Evolutionary conservation across 495 filamentous ascomycete species (phyloP).

Genomic region (Platismatia glauca): DNA sequence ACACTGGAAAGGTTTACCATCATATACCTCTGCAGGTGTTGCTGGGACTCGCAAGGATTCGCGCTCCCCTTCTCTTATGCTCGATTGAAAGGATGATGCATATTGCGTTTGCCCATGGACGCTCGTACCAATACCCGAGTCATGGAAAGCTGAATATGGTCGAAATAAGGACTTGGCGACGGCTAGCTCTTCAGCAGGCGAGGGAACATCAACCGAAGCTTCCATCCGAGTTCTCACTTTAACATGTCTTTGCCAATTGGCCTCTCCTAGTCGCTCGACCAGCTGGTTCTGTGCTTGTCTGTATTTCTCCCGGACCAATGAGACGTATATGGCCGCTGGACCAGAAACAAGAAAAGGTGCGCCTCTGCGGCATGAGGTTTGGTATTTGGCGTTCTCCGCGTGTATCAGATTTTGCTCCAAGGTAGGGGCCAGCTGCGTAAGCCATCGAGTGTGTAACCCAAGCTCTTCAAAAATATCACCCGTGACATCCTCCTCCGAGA

Average conservation of each 20-base stretch:
- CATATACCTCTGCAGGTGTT: constrained; percentile 7
- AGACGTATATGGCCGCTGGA: constrained; percentile 11
- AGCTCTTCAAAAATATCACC: too few relatives aligned
- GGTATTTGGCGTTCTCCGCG: background rate
- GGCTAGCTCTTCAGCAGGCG: background rate
- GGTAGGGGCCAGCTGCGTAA: background rate
- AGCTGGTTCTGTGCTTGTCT: background rate
- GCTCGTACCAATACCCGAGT: constrained; percentile 19
- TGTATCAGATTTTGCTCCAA: constrained; percentile 6
- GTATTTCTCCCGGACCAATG: constrained; percentile 19
- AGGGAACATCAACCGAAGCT: background rate
- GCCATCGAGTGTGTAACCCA: background rate
- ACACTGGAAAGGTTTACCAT: background rate
- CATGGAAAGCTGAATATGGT: constrained; percentile 18
- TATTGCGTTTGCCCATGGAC: constrained; percentile 7
- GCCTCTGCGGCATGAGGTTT: background rate
- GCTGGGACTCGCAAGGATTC: constrained; percentile 10
- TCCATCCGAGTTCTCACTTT: background rate
- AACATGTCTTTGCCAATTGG: constrained; percentile 21
- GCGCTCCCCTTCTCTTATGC: constrained; percentile 1
- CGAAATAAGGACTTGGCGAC: constrained; percentile 5
- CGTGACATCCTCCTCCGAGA: too few relatives aligned
- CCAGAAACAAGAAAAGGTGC: constrained; percentile 6
- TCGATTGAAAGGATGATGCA: constrained; percentile 17
- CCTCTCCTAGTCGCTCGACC: constrained; percentile 21